Conservation (phyloP, 495 filamentous ascomycete genomes). For the Talaromyces nanjingensis region DNA sequence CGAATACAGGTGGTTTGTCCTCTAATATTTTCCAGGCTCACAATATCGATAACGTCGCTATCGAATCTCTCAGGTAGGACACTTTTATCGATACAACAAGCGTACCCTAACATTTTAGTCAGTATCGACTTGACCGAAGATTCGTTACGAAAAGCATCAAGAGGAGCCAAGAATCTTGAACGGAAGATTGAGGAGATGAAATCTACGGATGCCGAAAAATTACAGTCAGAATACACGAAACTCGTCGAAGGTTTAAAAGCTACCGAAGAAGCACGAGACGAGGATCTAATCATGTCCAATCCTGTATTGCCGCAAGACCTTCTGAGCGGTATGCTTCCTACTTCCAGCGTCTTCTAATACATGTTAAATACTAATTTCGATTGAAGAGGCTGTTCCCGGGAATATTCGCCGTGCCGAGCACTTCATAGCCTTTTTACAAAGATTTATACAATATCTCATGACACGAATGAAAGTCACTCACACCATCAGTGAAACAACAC, state of each 20-base stretch:
- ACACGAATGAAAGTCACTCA: conserved; percentile 97
- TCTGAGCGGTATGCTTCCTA: conserved; percentile 14
- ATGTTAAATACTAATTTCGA: background rate
- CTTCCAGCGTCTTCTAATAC: background rate
- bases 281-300: conserved; percentile 96
- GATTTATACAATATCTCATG: conserved; percentile 97
- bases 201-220: conserved; percentile 79
- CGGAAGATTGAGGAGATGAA: conserved; percentile 89
- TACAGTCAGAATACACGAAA: conserved; percentile 93
- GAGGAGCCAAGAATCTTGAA: conserved; percentile 85
- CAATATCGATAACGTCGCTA: conserved; percentile 99
- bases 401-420: conserved; percentile 96
- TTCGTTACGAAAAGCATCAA: conserved; percentile 77
- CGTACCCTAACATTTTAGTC: conserved; percentile 21
- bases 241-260: conserved; percentile 88
- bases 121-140: conserved; percentile 97
- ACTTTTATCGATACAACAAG: no score
- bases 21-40: conserved; percentile 99
- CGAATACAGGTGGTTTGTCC: conserved; percentile 93
- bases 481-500: conserved; percentile 93
- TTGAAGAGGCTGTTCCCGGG: conserved; percentile 83
- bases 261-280: conserved; percentile 78
- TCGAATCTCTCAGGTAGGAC: conserved; percentile 56
- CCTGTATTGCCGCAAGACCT: conserved; percentile 44
- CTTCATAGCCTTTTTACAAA: conserved; percentile 88